Percentiles rank a stretch among this genome's conserved stretches.
Conservation (phyloP, 768 basidiomycete species). For the Mycena metata region DNA sequence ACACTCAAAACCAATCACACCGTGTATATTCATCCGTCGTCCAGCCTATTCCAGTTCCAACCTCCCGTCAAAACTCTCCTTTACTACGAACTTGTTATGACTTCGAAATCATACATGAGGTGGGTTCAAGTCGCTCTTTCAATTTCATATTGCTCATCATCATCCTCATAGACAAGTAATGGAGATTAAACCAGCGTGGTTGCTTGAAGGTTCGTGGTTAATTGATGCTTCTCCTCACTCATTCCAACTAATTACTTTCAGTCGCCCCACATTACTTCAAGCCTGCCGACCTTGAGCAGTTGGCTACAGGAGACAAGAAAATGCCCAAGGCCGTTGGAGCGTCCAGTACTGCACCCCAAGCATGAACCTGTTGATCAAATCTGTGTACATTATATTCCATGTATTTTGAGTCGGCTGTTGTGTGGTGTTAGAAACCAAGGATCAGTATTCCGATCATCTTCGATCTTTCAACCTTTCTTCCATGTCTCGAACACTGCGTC, state of each 20-base stretch:
- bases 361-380: neutral
- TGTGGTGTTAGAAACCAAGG: no score
- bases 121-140: conserved; percentile 44
- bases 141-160: conserved; percentile 10
- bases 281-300: conserved; percentile 82
- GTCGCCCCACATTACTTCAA: conserved; percentile 99
- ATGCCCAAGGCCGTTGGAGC: conserved; percentile 86
- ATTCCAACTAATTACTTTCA: conserved; percentile 46
- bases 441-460: neutral
- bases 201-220: conserved; percentile 80
- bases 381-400: conserved; percentile 3
- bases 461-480: neutral
- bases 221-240: conserved; percentile 10
- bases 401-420: neutral
- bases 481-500: conserved; percentile 71
- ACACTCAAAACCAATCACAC: conserved; percentile 97
- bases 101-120: conserved; percentile 96
- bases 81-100: conserved; percentile 98
- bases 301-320: conserved; percentile 88
- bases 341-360: conserved; percentile 40
- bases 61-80: conserved; percentile 91
- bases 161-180: conserved; percentile 80
- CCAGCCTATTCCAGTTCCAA: conserved; percentile 94
- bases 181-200: conserved; percentile 97
- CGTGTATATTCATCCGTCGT: conserved; percentile 97